Evolutionary conservation across 306 rosid species (phyloP).

Genomic region (Sechiopsis laciniata): DNA sequence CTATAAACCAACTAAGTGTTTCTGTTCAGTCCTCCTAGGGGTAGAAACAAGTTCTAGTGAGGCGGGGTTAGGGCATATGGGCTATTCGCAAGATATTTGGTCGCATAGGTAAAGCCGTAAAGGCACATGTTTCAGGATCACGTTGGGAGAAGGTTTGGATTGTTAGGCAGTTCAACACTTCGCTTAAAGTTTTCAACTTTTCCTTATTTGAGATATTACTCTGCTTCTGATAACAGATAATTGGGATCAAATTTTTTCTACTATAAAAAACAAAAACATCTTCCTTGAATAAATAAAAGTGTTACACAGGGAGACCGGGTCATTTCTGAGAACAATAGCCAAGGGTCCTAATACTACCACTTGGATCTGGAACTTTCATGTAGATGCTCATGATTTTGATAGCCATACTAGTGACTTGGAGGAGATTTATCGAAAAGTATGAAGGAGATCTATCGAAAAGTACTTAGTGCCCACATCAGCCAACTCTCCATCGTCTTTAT

Average conservation of each 20-base stretch:
- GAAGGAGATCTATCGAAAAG: no score
- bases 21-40: background rate
- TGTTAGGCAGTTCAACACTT: background rate
- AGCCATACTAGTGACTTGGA: no score
- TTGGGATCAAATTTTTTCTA: background rate
- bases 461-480: no score
- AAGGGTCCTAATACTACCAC: no score
- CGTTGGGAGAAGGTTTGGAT: background rate
- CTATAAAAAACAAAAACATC: no score
- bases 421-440: no score
- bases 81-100: background rate
- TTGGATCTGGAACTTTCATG: no score
- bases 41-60: background rate
- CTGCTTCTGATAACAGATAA: background rate
- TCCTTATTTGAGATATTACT: constrained; percentile 1
- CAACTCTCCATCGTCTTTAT: no score
- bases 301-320: no score
- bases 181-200: background rate
- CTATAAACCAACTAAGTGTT: background rate
- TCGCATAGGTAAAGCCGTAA: background rate
- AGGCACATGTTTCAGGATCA: background rate
- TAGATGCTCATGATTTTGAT: no score
- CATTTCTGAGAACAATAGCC: no score
- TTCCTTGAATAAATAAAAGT: no score
- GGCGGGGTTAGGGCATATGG: background rate